Evolutionary conservation across 2,329 filamentous ascomycete species (phyloP), one percentile per base, ranked within the genome.

Genomic region (Nannizziopsis barbatae): DNA sequence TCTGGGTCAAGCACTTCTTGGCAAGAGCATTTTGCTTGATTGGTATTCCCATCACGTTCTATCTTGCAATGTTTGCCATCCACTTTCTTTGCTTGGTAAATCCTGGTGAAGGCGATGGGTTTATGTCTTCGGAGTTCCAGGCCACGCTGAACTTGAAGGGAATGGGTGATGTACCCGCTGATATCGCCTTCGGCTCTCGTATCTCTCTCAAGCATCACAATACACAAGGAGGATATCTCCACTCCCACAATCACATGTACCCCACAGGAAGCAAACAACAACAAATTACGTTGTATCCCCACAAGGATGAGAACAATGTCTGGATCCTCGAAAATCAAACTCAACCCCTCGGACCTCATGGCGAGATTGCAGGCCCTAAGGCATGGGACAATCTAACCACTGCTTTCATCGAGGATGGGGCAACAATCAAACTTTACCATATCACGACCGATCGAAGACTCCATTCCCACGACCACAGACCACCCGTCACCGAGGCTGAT

Each of bases 121-220:
- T 98, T 74, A 98, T 98, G 92, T 95, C 89, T 63, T 95, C 90
- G 48, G 92, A 98, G 64, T 98, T 98, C 74, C 92, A 98, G 71
- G 85, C 92, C 30, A 96, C 92, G 1, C 75, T 98, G 56, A 98
- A 96, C 71, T 89, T 81, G 60, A 98, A 96, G 74, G 82, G 79
- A 46, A 98, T 98, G 92, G 83, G 87, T 63, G 88, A 94, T 66
- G 88, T 94, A 4, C 84, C 92, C 1, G 92, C 86, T 27, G 89
- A 98, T 68, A 84, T 98, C 50, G 82, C 84, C 22, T 83, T 92
- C 60, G 92, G 92, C 51, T 94, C 88, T 64, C 80, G 85, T 55
- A 77, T 98, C 60, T 81, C 75, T 55, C 77, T 98, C 58, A 85
- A 92, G 58, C 92, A 98, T 66, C 84, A 88, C 70, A 96, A 96